These are phyloP conservation scores for Psidium guajava DNA, from an alignment of 345 rosid species.

Conservation along the genomic window DNA sequence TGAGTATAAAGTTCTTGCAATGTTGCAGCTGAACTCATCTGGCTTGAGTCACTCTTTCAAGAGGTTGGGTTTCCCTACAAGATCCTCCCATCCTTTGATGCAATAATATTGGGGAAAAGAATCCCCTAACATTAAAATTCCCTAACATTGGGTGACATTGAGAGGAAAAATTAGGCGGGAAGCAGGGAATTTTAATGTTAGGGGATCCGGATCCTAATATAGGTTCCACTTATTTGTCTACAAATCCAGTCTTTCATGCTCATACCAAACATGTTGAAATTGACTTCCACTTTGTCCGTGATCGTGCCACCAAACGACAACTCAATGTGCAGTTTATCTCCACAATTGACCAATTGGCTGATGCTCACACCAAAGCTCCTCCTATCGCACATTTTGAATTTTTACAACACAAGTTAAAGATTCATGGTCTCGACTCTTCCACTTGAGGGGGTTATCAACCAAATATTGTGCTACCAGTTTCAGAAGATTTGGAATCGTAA, in stretches of 20 bases:
- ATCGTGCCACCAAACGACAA: fast-evolving
- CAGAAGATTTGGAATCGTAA: not conserved
- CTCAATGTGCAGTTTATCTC: not conserved
- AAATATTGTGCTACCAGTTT: too few relatives aligned
- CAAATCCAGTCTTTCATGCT: not conserved
- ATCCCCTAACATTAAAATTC: too few relatives aligned
- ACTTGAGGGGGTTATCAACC: not conserved
- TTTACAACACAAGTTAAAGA: not conserved
- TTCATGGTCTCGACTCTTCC: not conserved
- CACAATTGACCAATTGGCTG: not conserved
- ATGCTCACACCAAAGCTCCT: not conserved
- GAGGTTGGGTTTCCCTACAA: not conserved
- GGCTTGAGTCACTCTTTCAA: not conserved
- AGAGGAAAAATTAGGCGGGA: too few relatives aligned
- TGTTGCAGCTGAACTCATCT: not conserved
- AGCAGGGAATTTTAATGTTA: too few relatives aligned
- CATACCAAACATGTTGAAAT: not conserved
- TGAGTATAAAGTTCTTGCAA: not conserved
- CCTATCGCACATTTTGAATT: not conserved
- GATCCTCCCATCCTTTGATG: not conserved
- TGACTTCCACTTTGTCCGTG: not conserved
- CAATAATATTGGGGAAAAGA: not conserved
- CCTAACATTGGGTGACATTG: too few relatives aligned
- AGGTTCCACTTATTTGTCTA: not conserved
- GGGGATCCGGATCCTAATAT: too few relatives aligned